Evolutionary conservation across 2,329 filamentous ascomycete genomes (phyloP).

Genomic region (Aspergillus ruber): DNA sequence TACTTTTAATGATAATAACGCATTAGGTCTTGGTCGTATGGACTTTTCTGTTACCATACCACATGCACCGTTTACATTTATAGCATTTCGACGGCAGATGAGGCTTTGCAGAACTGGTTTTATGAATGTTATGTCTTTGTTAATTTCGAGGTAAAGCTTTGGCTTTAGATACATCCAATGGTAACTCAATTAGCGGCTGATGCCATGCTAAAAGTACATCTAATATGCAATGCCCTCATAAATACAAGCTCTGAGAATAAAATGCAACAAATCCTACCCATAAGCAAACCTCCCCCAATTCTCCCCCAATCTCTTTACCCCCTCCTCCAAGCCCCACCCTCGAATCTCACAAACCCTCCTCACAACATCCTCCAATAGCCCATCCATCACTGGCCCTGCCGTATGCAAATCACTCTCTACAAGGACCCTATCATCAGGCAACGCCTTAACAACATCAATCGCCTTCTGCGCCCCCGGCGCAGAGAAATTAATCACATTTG

Average conservation of each 20-base stretch:
- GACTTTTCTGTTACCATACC: too few species aligned
- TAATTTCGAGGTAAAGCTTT: too few species aligned
- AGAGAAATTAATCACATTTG: slow-evolving; percentile 70
- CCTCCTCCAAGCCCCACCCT: slow-evolving; percentile 68
- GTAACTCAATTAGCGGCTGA: too few species aligned
- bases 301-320: slow-evolving; percentile 57
- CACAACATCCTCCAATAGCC: slow-evolving; percentile 65
- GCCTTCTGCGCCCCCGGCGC: slow-evolving; percentile 49
- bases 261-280: slow-evolving; percentile 36
- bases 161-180: too few species aligned
- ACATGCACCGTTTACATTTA: too few species aligned
- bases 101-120: too few species aligned
- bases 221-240: neutral
- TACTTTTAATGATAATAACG: too few species aligned
- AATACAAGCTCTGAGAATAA: too few species aligned
- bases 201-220: neutral
- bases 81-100: too few species aligned
- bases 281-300: slow-evolving; percentile 78
- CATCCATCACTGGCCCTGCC: slow-evolving; percentile 77
- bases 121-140: too few species aligned
- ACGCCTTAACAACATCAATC: slow-evolving; percentile 60
- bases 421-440: slow-evolving; percentile 73
- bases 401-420: slow-evolving; percentile 86
- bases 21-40: too few species aligned
- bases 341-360: slow-evolving; percentile 71